phyloP scores from a whole-genome alignment of 257 asterid genomes.

The Hygrophila difformis region DNA sequence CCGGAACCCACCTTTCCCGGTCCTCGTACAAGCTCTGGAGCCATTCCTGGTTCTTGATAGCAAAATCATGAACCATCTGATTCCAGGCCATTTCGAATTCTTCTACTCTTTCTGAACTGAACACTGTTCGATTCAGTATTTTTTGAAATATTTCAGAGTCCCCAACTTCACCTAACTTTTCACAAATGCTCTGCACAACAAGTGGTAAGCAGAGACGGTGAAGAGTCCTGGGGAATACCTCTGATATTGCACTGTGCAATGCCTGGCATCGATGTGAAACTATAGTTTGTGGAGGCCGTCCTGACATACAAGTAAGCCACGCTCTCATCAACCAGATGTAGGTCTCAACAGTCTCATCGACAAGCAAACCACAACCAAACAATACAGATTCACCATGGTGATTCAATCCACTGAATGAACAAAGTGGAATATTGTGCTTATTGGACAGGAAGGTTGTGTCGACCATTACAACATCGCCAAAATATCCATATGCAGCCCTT shows the following conservation, averaged over 20 bases:
- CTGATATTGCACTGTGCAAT: constrained; percentile 32
- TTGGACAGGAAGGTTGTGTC: constrained; percentile 29
- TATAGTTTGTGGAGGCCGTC: constrained; percentile 42
- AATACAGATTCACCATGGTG: constrained; percentile 40
- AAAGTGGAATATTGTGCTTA: constrained; percentile 23
- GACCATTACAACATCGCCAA: constrained; percentile 38
- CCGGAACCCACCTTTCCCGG: constrained; percentile 52
- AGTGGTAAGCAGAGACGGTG: constrained; percentile 34
- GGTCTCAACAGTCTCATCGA: constrained; percentile 32
- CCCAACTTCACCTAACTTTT: constrained; percentile 26
- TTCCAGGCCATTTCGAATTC: constrained; percentile 50
- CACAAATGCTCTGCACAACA: constrained; percentile 30
- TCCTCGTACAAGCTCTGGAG: constrained; percentile 37
- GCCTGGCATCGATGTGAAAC: constrained; percentile 33
- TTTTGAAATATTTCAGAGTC: constrained; percentile 24
- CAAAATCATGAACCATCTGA: constrained; percentile 39
- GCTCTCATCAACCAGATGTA: constrained; percentile 49
- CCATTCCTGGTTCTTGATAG: constrained; percentile 31
- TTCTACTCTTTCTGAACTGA: constrained; percentile 29
- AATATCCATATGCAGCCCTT: constrained; percentile 38
- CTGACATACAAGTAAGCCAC: constrained; percentile 48
- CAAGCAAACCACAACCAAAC: constrained; percentile 43
- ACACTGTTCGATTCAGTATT: constrained; percentile 31
- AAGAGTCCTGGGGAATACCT: constrained; percentile 50
- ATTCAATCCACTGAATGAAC: constrained; percentile 43